Conservation (phyloP, 2,329 filamentous ascomycete genomes). For the Aschersonia sp. region DNA sequence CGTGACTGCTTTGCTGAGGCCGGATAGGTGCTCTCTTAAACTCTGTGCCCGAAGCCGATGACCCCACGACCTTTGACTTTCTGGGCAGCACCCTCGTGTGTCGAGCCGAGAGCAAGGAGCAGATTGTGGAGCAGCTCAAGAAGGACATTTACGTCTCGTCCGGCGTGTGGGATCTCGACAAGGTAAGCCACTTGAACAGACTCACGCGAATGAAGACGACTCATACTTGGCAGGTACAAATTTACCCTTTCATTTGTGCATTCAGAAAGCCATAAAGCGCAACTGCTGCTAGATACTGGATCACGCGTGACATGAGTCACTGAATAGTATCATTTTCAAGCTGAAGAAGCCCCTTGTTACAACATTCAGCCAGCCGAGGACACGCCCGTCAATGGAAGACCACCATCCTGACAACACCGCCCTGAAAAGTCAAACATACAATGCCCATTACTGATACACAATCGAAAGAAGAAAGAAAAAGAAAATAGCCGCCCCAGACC, state of each 20-base stretch:
- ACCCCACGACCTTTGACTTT: conserved; percentile 47
- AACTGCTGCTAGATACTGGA: too few relatives aligned
- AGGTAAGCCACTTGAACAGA: conserved; percentile 24
- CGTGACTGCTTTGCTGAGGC: not conserved
- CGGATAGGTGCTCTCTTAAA: conserved; percentile 51
- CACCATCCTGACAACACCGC: too few relatives aligned
- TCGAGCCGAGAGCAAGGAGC: conserved; percentile 51
- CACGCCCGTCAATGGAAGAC: too few relatives aligned
- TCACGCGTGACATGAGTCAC: too few relatives aligned
- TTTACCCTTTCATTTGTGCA: conserved; percentile 33
- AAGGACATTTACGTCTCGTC: conserved; percentile 57
- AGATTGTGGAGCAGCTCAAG: conserved; percentile 50
- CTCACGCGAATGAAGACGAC: not conserved
- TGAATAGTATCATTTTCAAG: too few relatives aligned
- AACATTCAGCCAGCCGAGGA: too few relatives aligned
- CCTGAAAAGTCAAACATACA: too few relatives aligned
- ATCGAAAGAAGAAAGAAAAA: not conserved
- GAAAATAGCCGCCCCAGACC: not conserved
- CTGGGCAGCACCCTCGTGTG: conserved; percentile 59
- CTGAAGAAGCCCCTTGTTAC: too few relatives aligned
- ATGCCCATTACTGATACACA: not conserved
- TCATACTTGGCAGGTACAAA: conserved; percentile 23
- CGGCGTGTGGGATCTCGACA: conserved; percentile 71
- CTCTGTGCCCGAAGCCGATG: conserved; percentile 46
- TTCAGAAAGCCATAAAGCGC: conserved; percentile 16